Conservation (phyloP, 352 stramenopile genomes). For the Phytophthora idaei region DNA sequence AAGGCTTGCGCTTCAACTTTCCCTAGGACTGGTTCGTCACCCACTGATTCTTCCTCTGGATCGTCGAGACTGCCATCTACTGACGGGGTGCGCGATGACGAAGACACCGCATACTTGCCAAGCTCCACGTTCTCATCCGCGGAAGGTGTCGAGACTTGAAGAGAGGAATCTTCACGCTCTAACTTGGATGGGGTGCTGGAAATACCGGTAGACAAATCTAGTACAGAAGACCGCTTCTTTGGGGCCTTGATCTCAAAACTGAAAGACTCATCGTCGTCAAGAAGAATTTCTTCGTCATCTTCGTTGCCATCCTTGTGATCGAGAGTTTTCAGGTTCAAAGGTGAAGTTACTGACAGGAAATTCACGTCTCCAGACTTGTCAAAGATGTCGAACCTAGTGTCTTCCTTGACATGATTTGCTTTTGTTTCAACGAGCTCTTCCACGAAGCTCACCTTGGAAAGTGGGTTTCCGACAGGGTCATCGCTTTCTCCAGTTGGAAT, state of each 20-base stretch:
- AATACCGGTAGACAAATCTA: constrained; percentile 1
- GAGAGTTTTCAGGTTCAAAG: neutral
- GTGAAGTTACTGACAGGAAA: constrained; percentile 26
- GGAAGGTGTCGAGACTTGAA: constrained; percentile 2
- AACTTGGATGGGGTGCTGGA: neutral
- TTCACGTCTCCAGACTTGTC: constrained; percentile 40
- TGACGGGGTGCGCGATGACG: constrained; percentile 18
- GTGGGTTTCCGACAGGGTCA: neutral
- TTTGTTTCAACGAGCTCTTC: neutral
- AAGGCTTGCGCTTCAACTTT: constrained; percentile 37
- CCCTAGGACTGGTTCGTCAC: constrained; percentile 27
- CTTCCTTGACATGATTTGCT: neutral
- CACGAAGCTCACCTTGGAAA: neutral
- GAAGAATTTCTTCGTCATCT: constrained; percentile 10
- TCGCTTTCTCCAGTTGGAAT: constrained; percentile 5
- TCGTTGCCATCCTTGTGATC: constrained; percentile 11
- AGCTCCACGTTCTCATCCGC: constrained; percentile 32
- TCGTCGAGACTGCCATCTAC: constrained; percentile 30
- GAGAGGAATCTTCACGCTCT: constrained; percentile 12
- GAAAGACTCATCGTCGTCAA: constrained; percentile 30
- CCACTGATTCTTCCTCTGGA: constrained; percentile 9
- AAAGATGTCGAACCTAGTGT: constrained; percentile 37
- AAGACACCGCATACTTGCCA: constrained; percentile 30
- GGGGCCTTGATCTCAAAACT: constrained; percentile 62
- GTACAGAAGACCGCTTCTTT: constrained; percentile 22